phyloP scores from a whole-genome alignment of 768 basidiomycete genomes.

The Kwoniella europaea region DNA sequence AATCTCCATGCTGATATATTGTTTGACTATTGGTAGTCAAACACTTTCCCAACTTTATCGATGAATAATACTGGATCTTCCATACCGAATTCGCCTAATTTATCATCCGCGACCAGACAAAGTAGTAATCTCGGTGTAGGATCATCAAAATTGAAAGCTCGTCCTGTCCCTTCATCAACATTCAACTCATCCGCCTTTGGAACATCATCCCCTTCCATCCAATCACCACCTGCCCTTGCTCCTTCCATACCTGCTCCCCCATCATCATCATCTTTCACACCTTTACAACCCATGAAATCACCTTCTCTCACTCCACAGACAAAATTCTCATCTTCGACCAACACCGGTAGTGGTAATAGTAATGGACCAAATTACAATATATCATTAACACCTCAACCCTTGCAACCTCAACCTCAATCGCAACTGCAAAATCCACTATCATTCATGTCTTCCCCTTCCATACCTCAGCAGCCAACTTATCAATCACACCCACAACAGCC shows the following conservation, averaged over 20 bases:
- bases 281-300: conserved; percentile 5
- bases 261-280: conserved; percentile 9
- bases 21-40: not conserved
- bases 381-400: conserved; percentile 44
- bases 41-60: conserved; percentile 29
- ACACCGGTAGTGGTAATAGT: not conserved
- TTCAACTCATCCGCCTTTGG: conserved; percentile 52
- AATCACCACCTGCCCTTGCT: conserved; percentile 13
- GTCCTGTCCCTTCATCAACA: conserved; percentile 47
- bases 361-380: conserved; percentile 53
- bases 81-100: not conserved
- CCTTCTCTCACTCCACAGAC: conserved; percentile 10
- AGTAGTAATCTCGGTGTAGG: conserved; percentile 11
- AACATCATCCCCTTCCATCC: not conserved
- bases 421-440: conserved; percentile 12
- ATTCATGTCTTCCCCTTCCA: conserved; percentile 27
- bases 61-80: conserved; percentile 19
- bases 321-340: not conserved
- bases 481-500: not conserved
- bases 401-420: conserved; percentile 15
- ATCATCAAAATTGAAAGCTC: conserved; percentile 43
- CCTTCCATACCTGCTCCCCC: conserved; percentile 8
- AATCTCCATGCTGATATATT: not conserved
- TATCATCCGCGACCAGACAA: conserved; percentile 4
- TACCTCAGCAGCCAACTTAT: not conserved